Evolutionary conservation across 768 basidiomycete genomes (phyloP).

Genomic region (Leucogyrophana mollusca): DNA sequence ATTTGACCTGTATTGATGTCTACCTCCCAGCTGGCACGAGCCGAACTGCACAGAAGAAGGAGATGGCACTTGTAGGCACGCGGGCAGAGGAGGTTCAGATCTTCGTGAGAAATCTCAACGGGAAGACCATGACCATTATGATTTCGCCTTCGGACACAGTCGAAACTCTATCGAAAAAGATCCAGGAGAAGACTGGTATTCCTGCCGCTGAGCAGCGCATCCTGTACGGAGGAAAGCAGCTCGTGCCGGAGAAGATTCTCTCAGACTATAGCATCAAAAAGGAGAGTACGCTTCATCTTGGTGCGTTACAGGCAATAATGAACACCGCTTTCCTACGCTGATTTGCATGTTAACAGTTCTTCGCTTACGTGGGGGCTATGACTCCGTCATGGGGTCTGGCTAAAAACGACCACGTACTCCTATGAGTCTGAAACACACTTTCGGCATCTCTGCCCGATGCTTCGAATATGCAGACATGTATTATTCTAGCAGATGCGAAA

Average conservation of each 20-base stretch:
- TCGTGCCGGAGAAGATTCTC: slow-evolving; percentile 43
- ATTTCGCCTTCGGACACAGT: slow-evolving; percentile 24
- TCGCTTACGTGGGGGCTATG: slow-evolving; percentile 3
- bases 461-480: too few species aligned
- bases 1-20: not conserved
- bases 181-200: slow-evolving; percentile 1
- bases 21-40: not conserved
- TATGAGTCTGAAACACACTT: too few species aligned
- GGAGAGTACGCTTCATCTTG: slow-evolving; percentile 37
- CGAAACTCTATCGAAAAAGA: slow-evolving; percentile 2
- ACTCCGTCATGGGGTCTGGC: too few species aligned
- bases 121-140: slow-evolving; percentile 48
- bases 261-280: slow-evolving; percentile 46
- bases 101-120: slow-evolving; percentile 42
- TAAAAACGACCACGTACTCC: too few species aligned
- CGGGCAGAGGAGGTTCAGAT: slow-evolving; percentile 25
- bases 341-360: not conserved
- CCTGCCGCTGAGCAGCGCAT: slow-evolving; percentile 3
- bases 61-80: slow-evolving; percentile 28
- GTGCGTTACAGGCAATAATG: not conserved
- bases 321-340: not conserved
- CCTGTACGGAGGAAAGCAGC: slow-evolving; percentile 24
- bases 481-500: too few species aligned
- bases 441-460: too few species aligned
- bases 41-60: not conserved